Evolutionary conservation across 495 filamentous ascomycete species (phyloP).

Genomic region (Lasiosphaeria miniovina): DNA sequence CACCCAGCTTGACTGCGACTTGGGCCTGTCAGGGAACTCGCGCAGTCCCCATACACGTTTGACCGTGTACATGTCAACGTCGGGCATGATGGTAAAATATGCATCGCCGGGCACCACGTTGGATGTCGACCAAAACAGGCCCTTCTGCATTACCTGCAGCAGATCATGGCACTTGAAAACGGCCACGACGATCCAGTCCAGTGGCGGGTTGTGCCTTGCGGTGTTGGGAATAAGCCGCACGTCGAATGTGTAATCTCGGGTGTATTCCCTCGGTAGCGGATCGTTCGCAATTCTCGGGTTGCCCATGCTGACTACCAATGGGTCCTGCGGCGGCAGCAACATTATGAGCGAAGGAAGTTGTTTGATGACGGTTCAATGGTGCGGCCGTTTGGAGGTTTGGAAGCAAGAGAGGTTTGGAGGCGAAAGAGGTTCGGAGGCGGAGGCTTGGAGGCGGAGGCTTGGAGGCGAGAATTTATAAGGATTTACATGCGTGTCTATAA

Average conservation of each 20-base stretch:
- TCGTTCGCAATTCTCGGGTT: background rate
- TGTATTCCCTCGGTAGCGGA: background rate
- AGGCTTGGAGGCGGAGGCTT: too few relatives aligned
- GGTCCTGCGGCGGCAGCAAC: too few relatives aligned
- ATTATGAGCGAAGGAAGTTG: too few relatives aligned
- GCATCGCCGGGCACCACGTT: background rate
- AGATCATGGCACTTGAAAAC: background rate
- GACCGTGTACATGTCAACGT: background rate
- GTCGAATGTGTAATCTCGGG: background rate
- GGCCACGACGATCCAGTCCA: background rate
- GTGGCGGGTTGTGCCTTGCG: background rate
- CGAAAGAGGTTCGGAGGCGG: too few relatives aligned
- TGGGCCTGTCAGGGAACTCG: background rate
- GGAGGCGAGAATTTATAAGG: too few relatives aligned
- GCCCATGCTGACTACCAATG: too few relatives aligned
- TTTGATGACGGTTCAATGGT: too few relatives aligned
- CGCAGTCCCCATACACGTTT: background rate
- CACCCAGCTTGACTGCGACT: background rate
- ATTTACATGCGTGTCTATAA: too few relatives aligned
- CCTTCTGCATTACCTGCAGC: slow-evolving; percentile 1
- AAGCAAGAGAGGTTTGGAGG: too few relatives aligned
- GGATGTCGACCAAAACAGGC: slow-evolving; percentile 1
- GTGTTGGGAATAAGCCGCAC: background rate
- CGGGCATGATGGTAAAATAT: background rate
- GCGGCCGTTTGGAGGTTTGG: too few relatives aligned